Percentiles rank a stretch among this genome's conserved stretches.
These are phyloP conservation scores for Agaricus sinodeliciosus DNA, from an alignment of 768 basidiomycete genomes.

Conservation along the genomic window DNA sequence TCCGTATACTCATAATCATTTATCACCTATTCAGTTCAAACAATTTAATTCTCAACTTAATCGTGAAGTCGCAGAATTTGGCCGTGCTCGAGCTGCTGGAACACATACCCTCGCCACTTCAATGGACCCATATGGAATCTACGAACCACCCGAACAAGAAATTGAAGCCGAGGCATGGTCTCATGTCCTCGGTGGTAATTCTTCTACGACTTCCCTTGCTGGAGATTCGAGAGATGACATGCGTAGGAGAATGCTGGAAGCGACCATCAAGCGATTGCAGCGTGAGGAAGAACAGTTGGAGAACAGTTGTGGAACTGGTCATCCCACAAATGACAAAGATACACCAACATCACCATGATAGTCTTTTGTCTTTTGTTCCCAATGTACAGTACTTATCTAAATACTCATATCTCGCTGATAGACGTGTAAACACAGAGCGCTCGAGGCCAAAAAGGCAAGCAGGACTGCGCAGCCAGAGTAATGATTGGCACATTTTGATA, in stretches of 20 bases:
- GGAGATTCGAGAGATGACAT: constrained; percentile 53
- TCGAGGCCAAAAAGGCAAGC: too few species aligned
- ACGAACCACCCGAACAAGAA: constrained; percentile 43
- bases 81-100: constrained; percentile 42
- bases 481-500: too few species aligned
- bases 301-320: constrained; percentile 57
- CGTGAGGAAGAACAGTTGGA: constrained; percentile 70
- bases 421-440: too few species aligned
- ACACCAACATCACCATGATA: constrained; percentile 10
- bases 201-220: constrained; percentile 5
- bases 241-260: constrained; percentile 47
- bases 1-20: too few species aligned
- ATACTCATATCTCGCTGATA: too few species aligned
- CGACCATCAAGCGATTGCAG: constrained; percentile 52
- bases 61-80: constrained; percentile 64
- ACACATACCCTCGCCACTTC: constrained; percentile 48
- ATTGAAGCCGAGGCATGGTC: constrained; percentile 50
- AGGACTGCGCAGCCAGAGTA: too few species aligned
- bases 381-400: too few species aligned
- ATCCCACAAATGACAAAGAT: not conserved
- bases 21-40: constrained; percentile 52
- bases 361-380: too few species aligned
- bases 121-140: constrained; percentile 4
- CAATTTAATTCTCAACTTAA: constrained; percentile 69
- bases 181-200: constrained; percentile 49